These are phyloP conservation scores for Linderina pennispora DNA, from an alignment of 192 early-diverging fungal species.

Conservation along the genomic window DNA sequence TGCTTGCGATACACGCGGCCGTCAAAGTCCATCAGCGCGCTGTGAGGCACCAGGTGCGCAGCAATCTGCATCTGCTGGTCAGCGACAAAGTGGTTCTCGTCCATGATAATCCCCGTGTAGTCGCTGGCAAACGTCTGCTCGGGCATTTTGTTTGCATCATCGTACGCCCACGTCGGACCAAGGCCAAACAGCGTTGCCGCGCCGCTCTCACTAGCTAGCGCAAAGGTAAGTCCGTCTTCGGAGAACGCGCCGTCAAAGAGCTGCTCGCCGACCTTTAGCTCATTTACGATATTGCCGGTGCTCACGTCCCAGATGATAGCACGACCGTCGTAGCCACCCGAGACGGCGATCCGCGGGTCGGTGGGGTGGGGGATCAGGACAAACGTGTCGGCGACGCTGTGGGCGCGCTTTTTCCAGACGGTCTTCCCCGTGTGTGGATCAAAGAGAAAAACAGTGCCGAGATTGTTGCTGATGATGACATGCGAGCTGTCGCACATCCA, in stretches of 20 bases:
- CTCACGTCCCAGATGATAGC: slow-evolving; percentile 77
- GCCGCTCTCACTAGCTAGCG: slow-evolving; percentile 64
- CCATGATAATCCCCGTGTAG: slow-evolving; percentile 61
- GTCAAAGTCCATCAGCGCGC: slow-evolving; percentile 58
- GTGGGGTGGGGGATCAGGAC: slow-evolving; percentile 69
- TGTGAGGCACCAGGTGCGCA: slow-evolving; percentile 57
- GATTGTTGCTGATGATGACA: slow-evolving; percentile 61
- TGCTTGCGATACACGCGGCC: slow-evolving; percentile 61
- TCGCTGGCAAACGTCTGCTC: slow-evolving; percentile 79
- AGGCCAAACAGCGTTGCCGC: slow-evolving; percentile 67
- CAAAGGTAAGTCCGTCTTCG: slow-evolving; percentile 67
- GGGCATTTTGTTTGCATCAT: slow-evolving; percentile 44
- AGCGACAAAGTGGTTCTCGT: slow-evolving; percentile 59
- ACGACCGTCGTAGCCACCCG: slow-evolving; percentile 77
- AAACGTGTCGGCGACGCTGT: slow-evolving; percentile 56
- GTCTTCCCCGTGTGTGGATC: slow-evolving; percentile 59
- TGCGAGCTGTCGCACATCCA: slow-evolving; percentile 66
- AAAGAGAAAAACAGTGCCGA: slow-evolving; percentile 62
- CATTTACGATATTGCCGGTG: slow-evolving; percentile 50
- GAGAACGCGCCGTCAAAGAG: slow-evolving; percentile 73
- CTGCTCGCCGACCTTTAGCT: slow-evolving; percentile 47
- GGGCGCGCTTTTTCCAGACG: slow-evolving; percentile 23
- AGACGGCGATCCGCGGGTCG: slow-evolving; percentile 64
- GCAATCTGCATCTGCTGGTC: slow-evolving; percentile 68
- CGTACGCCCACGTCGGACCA: slow-evolving; percentile 42